Evolutionary conservation across 768 basidiomycete genomes (phyloP).

Genomic region (Pulveroboletus sp.): DNA sequence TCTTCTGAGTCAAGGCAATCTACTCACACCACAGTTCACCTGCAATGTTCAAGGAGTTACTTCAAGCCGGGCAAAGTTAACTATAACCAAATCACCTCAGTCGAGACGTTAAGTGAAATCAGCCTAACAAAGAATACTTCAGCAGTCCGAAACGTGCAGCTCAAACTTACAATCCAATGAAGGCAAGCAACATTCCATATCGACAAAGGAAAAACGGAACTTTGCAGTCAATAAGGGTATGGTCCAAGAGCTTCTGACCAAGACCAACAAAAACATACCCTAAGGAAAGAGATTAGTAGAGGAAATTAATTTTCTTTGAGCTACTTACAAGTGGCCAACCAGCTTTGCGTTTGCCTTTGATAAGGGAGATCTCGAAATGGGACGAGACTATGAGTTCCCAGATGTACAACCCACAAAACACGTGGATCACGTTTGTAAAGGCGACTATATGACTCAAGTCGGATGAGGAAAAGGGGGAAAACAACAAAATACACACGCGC

Average conservation of each 20-base stretch:
- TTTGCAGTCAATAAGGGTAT: constrained; percentile 15
- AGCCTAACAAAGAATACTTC: constrained; percentile 38
- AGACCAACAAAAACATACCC: constrained; percentile 10
- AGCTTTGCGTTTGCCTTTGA: constrained; percentile 53
- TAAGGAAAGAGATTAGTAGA: constrained; percentile 9
- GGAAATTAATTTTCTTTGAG: background rate
- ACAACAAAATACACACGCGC: constrained; percentile 17
- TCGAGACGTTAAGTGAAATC: constrained; percentile 49
- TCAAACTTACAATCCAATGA: constrained; percentile 51
- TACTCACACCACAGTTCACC: constrained; percentile 59
- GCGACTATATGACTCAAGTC: constrained; percentile 36
- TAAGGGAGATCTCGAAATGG: constrained; percentile 63
- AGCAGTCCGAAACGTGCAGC: background rate
- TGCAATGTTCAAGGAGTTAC: constrained; percentile 6
- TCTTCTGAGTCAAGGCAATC: background rate
- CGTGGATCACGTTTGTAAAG: constrained; percentile 56
- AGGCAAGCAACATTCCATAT: constrained; percentile 65
- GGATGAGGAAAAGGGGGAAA: background rate
- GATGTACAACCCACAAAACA: constrained; percentile 60
- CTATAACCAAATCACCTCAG: constrained; percentile 15
- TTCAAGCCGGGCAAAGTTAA: background rate
- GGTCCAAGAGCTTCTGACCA: background rate
- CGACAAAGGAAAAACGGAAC: constrained; percentile 69
- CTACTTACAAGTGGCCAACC: constrained; percentile 65
- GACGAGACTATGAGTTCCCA: constrained; percentile 65